Conservation (phyloP, 257 asterid genomes). For the Eucommia ulmoides region DNA sequence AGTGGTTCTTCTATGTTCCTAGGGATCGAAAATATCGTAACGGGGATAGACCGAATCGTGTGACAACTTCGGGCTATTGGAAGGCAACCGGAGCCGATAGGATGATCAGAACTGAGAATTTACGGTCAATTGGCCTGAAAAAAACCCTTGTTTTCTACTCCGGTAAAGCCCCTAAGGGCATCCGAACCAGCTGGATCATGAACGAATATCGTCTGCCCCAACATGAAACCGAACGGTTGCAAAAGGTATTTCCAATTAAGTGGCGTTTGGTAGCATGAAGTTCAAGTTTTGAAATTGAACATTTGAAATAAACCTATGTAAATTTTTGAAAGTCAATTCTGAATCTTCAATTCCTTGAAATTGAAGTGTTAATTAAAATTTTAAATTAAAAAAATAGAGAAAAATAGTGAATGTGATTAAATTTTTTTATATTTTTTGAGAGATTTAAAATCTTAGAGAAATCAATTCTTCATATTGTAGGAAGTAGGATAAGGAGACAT, state of each 20-base stretch:
- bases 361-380: no score
- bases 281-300: no score
- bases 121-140: conserved; percentile 68
- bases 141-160: conserved; percentile 97
- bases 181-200: conserved; percentile 93
- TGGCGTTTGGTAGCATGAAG: no score
- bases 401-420: no score
- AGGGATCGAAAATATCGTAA: conserved; percentile 83
- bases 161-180: conserved; percentile 93
- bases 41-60: conserved; percentile 94
- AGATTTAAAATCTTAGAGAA: no score
- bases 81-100: conserved; percentile 97
- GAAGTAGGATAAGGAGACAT: no score
- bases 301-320: no score
- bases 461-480: no score
- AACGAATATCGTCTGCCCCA: conserved; percentile 85
- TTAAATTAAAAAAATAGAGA: no score
- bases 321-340: no score
- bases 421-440: no score
- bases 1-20: conserved; percentile 95
- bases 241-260: conserved; percentile 66
- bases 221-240: conserved; percentile 74
- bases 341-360: no score
- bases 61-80: conserved; percentile 95
- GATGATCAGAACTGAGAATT: conserved; percentile 63